Evolutionary conservation across 78 protist genomes (phyloP), one percentile per base, ranked within the genome.

Genomic region (Planoprotostelium fungivorum): DNA sequence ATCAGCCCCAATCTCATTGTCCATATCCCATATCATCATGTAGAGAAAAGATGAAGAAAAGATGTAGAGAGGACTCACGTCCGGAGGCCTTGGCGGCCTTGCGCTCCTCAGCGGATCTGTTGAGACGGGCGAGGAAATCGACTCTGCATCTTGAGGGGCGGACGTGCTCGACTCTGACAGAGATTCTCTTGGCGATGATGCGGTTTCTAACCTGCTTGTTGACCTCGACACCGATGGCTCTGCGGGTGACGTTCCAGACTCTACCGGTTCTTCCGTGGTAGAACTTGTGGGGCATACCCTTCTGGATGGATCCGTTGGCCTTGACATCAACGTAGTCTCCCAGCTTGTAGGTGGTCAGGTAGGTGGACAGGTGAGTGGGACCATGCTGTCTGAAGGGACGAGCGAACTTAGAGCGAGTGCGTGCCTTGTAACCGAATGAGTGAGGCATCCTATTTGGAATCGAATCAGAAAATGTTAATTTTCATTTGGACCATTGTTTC

Each of bases 241-340:
- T 94, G 86, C 96, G 96, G 88, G 99, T 95, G 84, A 99, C 98
- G 97, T 99, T 98, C 99, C 97, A 99, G 63, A 99, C 98, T 86
- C 91, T 83, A 87, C 99, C 99, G 0, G 99, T 99, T 90, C 93
- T 95, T 87, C 99, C 99, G 94, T 99, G 99, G 99, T 99, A 99
- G 98, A 90, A 97, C 97, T 98, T 99, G 99, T 98, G 97, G 89
- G 99, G 99, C 99, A 99, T 98, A 84, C 99, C 99, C 95, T 96
- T 95, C 91, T 98, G 99, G 93, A 96, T 87, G 28, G 99, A 95
- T 1, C 97, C 96, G 95, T 98, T 96, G 89, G 93, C 98, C 28
- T 83, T 88, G 94, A 99, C 86, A 89, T 98, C 99, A 36, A 99
- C 99, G 93, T 36, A 89, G 84, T 99, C 99, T 83, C 99, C 99